A percentile compares a stretch with the other conserved stretches of the same genome.
Conservation (phyloP, 371 early-diverging fungal genomes). For the Mortierella polycephala region DNA sequence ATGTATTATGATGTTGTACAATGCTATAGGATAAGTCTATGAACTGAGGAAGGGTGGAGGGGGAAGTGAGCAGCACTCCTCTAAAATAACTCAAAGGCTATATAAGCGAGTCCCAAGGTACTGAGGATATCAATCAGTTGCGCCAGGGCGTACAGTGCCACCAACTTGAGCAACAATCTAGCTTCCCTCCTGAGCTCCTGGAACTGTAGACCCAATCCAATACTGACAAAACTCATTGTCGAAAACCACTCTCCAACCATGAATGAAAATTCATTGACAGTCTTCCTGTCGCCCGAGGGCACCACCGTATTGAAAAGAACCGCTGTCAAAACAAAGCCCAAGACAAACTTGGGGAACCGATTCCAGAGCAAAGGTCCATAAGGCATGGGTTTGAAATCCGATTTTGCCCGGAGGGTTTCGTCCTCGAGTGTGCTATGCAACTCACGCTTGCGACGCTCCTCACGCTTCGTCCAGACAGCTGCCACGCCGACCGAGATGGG, state of each 20-base stretch:
- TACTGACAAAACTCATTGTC: conserved; percentile 71
- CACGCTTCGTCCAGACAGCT: conserved; percentile 66
- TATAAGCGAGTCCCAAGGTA: conserved; percentile 64
- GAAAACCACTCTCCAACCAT: conserved; percentile 73
- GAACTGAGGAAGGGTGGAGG: not conserved
- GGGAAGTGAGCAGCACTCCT: conserved; percentile 17
- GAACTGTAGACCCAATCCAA: conserved; percentile 67
- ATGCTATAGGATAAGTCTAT: not conserved
- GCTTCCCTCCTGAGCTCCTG: conserved; percentile 65
- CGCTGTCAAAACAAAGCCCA: conserved; percentile 70
- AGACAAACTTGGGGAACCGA: conserved; percentile 72
- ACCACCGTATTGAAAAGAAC: conserved; percentile 68
- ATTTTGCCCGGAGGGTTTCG: conserved; percentile 19
- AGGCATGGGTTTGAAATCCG: conserved; percentile 37
- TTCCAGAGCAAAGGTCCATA: conserved; percentile 62
- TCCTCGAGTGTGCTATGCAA: conserved; percentile 34
- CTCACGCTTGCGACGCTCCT: conserved; percentile 50
- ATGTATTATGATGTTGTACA: too few relatives aligned
- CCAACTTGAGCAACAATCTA: conserved; percentile 60
- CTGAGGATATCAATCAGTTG: conserved; percentile 69
- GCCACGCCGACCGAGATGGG: conserved; percentile 69
- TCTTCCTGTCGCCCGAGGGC: conserved; percentile 49
- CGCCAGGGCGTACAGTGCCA: conserved; percentile 64
- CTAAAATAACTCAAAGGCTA: conserved; percentile 61
- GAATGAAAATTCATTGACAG: conserved; percentile 65